Evolutionary conservation across 768 basidiomycete genomes (phyloP).

Genomic region (Phlebiopsis gigantea): DNA sequence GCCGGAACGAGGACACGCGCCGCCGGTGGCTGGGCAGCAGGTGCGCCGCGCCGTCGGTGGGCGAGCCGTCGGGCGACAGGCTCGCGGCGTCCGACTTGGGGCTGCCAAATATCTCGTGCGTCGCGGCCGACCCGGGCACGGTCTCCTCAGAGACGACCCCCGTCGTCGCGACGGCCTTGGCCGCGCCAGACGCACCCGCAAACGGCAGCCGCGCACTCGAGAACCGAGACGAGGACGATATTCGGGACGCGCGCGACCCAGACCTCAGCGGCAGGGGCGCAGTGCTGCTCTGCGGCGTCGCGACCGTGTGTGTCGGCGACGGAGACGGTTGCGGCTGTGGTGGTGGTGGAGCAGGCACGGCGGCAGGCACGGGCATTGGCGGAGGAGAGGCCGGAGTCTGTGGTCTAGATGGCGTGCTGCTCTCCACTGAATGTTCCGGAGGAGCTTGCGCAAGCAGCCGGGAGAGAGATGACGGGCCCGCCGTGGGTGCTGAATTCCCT

Average conservation of each 20-base stretch:
- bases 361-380: neutral
- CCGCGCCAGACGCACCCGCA: constrained; percentile 31
- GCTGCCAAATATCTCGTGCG: constrained; percentile 19
- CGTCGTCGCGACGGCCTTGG: constrained; percentile 64
- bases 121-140: constrained; percentile 39
- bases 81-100: constrained; percentile 14
- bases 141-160: constrained; percentile 53
- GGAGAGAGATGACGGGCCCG: constrained; percentile 76
- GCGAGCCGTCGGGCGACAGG: constrained; percentile 58
- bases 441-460: constrained; percentile 73
- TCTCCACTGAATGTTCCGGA: constrained; percentile 32
- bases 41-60: constrained; percentile 55
- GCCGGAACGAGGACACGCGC: constrained; percentile 57
- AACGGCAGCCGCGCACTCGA: constrained; percentile 62
- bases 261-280: constrained; percentile 54
- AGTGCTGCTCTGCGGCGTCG: constrained; percentile 14
- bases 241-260: constrained; percentile 64
- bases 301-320: constrained; percentile 24
- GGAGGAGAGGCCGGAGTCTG: constrained; percentile 1
- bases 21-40: constrained; percentile 37
- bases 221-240: constrained; percentile 65
- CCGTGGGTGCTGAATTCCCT: constrained; percentile 61
- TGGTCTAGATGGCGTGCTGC: constrained; percentile 10
- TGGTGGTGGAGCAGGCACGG: constrained; percentile 9
- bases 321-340: neutral